Evolutionary conservation across 257 asterid species (phyloP).

Genomic region (Salvia hispanica): DNA sequence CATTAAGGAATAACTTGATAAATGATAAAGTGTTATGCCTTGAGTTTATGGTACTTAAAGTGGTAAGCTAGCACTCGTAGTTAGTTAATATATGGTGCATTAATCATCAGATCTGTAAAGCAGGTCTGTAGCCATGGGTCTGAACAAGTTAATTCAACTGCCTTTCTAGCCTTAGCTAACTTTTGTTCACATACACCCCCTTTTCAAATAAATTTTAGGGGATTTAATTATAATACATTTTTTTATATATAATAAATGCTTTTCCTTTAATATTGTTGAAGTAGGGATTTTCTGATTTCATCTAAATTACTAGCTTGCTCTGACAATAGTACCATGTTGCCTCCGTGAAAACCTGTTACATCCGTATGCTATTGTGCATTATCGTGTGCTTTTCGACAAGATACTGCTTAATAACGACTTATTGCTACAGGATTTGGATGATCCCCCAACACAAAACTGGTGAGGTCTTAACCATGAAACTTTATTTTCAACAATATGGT

Average conservation of each 20-base stretch:
- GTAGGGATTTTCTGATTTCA: constrained; percentile 18
- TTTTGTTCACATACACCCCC: not conserved
- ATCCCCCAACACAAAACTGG: constrained; percentile 42
- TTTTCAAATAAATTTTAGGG: not conserved
- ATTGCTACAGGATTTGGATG: constrained; percentile 48
- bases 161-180: not conserved
- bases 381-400: constrained; percentile 11
- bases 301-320: constrained; percentile 25
- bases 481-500: constrained; percentile 8
- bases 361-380: constrained; percentile 19
- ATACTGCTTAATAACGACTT: constrained; percentile 26
- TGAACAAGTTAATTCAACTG: constrained; percentile 10
- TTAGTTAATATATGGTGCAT: not conserved
- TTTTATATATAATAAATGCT: constrained; percentile 1
- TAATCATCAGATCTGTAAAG: constrained; percentile 1
- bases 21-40: constrained; percentile 16
- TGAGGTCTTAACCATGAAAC: constrained; percentile 35
- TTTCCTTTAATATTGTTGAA: not conserved
- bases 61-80: not conserved
- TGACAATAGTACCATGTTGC: constrained; percentile 11
- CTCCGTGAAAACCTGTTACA: not conserved
- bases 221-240: not conserved
- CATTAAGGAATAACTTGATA: not conserved
- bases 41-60: constrained; percentile 6
- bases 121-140: not conserved